A percentile compares a stretch with the other conserved stretches of the same genome.
Conservation (phyloP, 1,284 basidiomycete genomes). For the Schizophyllum commune region DNA sequence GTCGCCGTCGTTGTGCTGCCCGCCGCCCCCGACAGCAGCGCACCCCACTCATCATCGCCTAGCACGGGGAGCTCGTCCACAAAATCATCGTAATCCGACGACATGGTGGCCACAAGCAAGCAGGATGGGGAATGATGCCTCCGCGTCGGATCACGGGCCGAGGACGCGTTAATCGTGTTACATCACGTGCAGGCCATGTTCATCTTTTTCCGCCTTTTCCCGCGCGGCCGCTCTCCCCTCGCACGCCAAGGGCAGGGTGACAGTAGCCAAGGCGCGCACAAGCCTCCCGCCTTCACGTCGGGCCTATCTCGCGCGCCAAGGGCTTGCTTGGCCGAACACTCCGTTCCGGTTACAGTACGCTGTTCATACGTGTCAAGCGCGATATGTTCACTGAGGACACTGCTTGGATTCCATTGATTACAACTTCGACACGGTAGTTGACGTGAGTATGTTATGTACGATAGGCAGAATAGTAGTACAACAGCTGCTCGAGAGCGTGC, state of each 20-base stretch:
- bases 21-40: conserved; percentile 15
- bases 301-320: background rate
- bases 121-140: background rate
- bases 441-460: background rate
- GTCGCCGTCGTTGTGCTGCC: background rate
- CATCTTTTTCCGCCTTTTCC: background rate
- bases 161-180: background rate
- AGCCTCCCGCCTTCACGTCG: background rate
- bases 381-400: no score
- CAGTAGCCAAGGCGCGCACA: background rate
- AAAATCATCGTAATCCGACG: conserved; percentile 28
- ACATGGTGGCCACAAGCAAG: conserved; percentile 17
- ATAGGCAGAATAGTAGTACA: background rate
- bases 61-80: conserved; percentile 38
- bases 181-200: background rate
- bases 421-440: no score
- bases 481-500: background rate
- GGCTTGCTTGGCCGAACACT: background rate
- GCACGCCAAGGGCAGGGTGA: background rate
- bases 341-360: no score
- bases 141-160: background rate
- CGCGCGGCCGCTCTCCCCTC: background rate
- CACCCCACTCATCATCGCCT: conserved; percentile 30
- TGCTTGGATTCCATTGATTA: background rate
- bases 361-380: no score